phyloP scores from a whole-genome alignment of 495 filamentous ascomycete species.

The Echria macrotheca region DNA sequence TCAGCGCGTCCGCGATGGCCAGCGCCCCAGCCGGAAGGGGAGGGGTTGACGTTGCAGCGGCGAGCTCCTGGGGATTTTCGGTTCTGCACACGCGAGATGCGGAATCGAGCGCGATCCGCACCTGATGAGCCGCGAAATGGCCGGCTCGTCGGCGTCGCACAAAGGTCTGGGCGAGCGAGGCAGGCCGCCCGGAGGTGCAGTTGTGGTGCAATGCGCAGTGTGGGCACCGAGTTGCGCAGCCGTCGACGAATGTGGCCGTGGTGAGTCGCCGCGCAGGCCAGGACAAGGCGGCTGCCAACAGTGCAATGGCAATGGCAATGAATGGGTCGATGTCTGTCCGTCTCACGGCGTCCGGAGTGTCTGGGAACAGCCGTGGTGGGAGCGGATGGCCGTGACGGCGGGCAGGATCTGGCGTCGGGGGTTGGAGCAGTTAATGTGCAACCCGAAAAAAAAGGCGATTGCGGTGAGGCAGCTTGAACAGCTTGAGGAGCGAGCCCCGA shows the following conservation, averaged over 20 bases:
- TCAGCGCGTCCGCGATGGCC: background rate
- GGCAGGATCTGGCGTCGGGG: conserved; percentile 1
- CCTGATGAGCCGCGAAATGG: background rate
- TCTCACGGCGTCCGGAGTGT: background rate
- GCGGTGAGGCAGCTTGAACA: background rate
- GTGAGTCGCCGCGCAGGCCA: too few species aligned
- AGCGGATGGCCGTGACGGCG: background rate
- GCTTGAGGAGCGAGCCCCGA: background rate
- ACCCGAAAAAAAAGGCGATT: background rate
- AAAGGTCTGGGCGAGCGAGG: background rate
- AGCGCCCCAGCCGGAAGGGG: background rate
- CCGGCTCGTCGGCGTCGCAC: conserved; percentile 1
- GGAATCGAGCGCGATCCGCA: background rate
- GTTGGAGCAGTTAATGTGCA: conserved; percentile 7
- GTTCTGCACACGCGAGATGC: background rate
- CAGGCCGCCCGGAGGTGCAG: background rate
- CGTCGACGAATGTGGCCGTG: too few species aligned
- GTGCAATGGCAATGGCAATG: conserved; percentile 14
- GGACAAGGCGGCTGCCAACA: conserved; percentile 15
- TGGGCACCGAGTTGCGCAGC: conserved; percentile 5
- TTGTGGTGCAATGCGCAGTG: background rate
- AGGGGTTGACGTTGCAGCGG: background rate
- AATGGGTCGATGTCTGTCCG: conserved; percentile 11
- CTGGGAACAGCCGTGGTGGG: background rate
- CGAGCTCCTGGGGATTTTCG: background rate